These are phyloP conservation scores for Clarireedia monteithiana DNA, from an alignment of 2,329 filamentous ascomycete species.

Conservation along the genomic window DNA sequence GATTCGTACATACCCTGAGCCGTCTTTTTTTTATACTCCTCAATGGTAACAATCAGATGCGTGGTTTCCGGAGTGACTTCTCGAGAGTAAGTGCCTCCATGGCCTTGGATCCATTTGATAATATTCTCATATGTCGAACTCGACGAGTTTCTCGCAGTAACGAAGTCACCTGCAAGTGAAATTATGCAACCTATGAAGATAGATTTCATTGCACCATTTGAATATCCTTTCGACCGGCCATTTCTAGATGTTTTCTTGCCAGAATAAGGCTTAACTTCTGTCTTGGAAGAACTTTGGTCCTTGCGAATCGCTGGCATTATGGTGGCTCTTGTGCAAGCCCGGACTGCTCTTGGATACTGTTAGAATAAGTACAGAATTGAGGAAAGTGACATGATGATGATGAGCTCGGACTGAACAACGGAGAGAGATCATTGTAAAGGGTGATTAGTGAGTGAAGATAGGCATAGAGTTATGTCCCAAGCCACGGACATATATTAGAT, in stretches of 20 bases:
- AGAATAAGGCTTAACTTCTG: not conserved
- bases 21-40: conserved; percentile 44
- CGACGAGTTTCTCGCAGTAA: conserved; percentile 14
- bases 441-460: too few species aligned
- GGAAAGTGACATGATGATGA: too few species aligned
- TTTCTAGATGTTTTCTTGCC: not conserved
- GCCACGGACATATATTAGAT: too few species aligned
- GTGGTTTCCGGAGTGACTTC: conserved; percentile 52
- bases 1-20: conserved; percentile 16
- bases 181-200: conserved; percentile 49
- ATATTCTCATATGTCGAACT: conserved; percentile 47
- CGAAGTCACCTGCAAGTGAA: conserved; percentile 50
- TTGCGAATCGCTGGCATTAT: not conserved
- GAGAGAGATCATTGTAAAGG: too few species aligned
- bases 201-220: conserved; percentile 12
- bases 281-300: not conserved
- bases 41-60: conserved; percentile 61
- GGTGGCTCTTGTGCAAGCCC: not conserved
- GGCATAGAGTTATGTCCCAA: too few species aligned
- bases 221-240: not conserved
- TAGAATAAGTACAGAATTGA: too few species aligned
- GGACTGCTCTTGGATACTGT: too few species aligned
- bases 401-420: too few species aligned
- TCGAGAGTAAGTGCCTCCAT: conserved; percentile 50
- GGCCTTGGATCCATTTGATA: conserved; percentile 54